Conservation (phyloP, 306 rosid species). For the Medicago ruthenica region DNA sequence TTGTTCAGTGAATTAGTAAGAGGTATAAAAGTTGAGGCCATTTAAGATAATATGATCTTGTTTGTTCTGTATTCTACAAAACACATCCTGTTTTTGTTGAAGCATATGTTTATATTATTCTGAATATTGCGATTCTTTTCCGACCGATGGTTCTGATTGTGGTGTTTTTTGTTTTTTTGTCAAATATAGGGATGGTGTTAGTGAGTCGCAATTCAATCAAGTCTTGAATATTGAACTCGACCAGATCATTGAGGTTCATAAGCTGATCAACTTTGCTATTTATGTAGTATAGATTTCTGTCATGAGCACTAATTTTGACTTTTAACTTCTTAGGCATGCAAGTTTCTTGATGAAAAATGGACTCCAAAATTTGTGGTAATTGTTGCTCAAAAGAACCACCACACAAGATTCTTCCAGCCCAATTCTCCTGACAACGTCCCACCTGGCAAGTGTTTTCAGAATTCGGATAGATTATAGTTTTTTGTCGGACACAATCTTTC, state of each 20-base stretch:
- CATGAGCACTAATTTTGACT: constrained; percentile 21
- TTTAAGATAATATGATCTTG: constrained; percentile 8
- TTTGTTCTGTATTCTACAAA: neutral
- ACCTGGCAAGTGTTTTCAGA: constrained; percentile 57
- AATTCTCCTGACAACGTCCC: constrained; percentile 88
- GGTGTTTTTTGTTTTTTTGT: constrained; percentile 12
- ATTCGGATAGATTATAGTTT: neutral
- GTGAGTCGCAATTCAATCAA: constrained; percentile 97
- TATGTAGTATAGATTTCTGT: neutral
- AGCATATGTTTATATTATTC: constrained; percentile 23
- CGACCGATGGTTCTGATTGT: constrained; percentile 2
- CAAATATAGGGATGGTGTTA: constrained; percentile 87
- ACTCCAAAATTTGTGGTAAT: constrained; percentile 89
- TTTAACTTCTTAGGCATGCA: constrained; percentile 68
- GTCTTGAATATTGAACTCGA: constrained; percentile 85
- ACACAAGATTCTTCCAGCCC: constrained; percentile 87
- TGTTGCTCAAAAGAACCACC: constrained; percentile 94
- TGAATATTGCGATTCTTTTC: constrained; percentile 9
- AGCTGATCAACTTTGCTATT: neutral
- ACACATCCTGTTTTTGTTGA: neutral
- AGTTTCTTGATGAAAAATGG: constrained; percentile 89
- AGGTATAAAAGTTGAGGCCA: neutral
- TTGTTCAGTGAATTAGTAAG: neutral
- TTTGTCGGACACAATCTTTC: neutral
- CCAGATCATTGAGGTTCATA: constrained; percentile 75